Evolutionary conservation across 164 flowering plant species (phyloP).

Genomic region (Dillenia turbinata): DNA sequence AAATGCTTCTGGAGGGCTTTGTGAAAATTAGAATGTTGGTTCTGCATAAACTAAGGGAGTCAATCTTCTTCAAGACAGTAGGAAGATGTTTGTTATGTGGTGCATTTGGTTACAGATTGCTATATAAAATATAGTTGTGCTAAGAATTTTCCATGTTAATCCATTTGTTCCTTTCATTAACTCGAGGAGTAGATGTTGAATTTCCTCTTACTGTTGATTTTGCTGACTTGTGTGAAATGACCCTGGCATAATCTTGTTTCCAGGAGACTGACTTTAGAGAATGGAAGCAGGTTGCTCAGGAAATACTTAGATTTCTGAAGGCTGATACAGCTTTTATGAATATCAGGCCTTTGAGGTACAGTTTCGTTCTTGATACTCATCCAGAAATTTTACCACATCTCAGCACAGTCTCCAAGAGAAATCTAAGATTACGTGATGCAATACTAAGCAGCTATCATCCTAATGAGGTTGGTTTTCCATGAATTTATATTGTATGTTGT

Average conservation of each 20-base stretch:
- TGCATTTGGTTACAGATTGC: too few species aligned
- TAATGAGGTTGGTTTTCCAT: constrained; percentile 58
- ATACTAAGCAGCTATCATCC: constrained; percentile 77
- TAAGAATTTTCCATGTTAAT: too few species aligned
- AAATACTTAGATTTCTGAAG: constrained; percentile 75
- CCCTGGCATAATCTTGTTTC: constrained; percentile 16
- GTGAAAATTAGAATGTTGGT: too few species aligned
- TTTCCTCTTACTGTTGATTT: not conserved
- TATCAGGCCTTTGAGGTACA: constrained; percentile 79
- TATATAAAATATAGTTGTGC: too few species aligned
- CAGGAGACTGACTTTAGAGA: constrained; percentile 87
- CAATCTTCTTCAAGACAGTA: too few species aligned
- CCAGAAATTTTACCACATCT: constrained; percentile 50
- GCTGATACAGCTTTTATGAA: constrained; percentile 85
- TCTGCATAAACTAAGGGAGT: too few species aligned
- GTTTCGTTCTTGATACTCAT: constrained; percentile 63
- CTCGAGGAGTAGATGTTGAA: not conserved
- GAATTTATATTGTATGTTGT: constrained; percentile 3
- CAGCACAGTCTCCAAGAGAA: constrained; percentile 35
- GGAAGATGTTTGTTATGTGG: too few species aligned
- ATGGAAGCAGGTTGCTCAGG: constrained; percentile 90
- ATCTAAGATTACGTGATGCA: constrained; percentile 62
- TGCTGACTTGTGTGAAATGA: not conserved
- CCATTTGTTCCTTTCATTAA: too few species aligned
- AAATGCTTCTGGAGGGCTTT: too few species aligned